A percentile compares a stretch with the other conserved stretches of the same genome.
These are phyloP conservation scores for Colletotrichum paranaense DNA, from an alignment of 2,329 filamentous ascomycete species.

Conservation along the genomic window DNA sequence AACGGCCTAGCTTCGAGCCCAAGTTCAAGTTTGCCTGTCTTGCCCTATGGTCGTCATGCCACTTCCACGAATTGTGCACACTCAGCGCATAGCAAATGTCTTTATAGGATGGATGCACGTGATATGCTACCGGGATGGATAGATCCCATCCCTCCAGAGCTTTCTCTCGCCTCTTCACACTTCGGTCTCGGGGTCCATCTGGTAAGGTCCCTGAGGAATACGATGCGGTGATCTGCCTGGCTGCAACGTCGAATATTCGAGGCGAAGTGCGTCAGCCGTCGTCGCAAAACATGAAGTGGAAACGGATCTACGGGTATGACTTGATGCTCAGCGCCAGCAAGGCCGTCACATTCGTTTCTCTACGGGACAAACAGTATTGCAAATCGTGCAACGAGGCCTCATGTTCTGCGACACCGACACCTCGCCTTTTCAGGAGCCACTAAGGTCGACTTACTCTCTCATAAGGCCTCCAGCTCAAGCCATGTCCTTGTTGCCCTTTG, in stretches of 20 bases:
- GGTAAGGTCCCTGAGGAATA: not conserved
- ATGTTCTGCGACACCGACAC: conserved; percentile 1
- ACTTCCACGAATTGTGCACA: not conserved
- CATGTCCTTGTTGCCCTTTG: not conserved
- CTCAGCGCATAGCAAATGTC: not conserved
- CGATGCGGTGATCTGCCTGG: not conserved
- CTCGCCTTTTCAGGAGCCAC: not conserved
- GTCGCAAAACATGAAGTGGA: conserved; percentile 5
- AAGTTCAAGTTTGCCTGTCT: not conserved
- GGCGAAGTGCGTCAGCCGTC: conserved; percentile 18
- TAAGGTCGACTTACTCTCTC: not conserved
- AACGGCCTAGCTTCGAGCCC: not conserved
- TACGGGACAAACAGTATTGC: conserved; percentile 8
- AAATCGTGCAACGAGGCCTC: conserved; percentile 19
- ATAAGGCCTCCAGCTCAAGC: not conserved
- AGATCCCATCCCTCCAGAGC: not conserved
- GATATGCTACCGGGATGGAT: not conserved
- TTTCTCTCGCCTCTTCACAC: no score
- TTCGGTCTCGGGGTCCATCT: not conserved
- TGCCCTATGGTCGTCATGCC: not conserved
- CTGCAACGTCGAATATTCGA: not conserved
- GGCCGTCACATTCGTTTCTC: conserved; percentile 9
- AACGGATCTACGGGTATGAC: not conserved
- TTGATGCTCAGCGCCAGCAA: not conserved
- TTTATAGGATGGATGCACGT: not conserved